Percentiles rank a stretch among this genome's conserved stretches.
Evolutionary conservation across 2,329 filamentous ascomycete species (phyloP).

Genomic region (Chaetothyriales sp.): DNA sequence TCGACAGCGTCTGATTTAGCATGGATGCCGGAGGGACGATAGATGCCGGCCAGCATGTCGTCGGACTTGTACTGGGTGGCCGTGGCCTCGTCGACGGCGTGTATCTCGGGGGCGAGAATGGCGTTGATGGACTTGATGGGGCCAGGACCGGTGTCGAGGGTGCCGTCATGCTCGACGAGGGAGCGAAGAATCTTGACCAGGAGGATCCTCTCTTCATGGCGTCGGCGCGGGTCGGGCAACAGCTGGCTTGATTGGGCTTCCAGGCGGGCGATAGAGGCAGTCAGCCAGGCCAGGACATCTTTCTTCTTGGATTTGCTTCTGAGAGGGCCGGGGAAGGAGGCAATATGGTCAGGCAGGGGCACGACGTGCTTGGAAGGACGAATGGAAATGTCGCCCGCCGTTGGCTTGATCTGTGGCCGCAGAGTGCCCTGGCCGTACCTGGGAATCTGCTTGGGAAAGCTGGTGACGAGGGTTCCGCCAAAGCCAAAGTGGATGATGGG

Average conservation of each 20-base stretch:
- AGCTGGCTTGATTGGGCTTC: constrained; percentile 37
- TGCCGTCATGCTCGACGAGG: constrained; percentile 76
- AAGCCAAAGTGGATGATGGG: constrained; percentile 82
- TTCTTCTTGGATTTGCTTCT: constrained; percentile 92
- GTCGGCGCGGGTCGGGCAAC: constrained; percentile 42
- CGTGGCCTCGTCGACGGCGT: constrained; percentile 14
- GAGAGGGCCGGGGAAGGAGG: constrained; percentile 79
- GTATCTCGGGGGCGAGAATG: constrained; percentile 51
- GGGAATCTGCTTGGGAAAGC: constrained; percentile 78
- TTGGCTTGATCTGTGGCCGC: constrained; percentile 65
- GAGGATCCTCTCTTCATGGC: constrained; percentile 63
- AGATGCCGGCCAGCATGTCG: constrained; percentile 28
- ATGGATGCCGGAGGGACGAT: constrained; percentile 23
- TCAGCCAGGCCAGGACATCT: constrained; percentile 71
- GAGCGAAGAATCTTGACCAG: constrained; percentile 76
- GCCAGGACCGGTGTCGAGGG: constrained; percentile 56
- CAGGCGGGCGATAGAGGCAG: constrained; percentile 57
- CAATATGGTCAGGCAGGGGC: constrained; percentile 56
- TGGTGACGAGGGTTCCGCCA: constrained; percentile 67
- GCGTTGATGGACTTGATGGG: constrained; percentile 63
- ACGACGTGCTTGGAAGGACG: constrained; percentile 60
- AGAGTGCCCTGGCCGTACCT: constrained; percentile 65
- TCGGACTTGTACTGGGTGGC: constrained; percentile 24
- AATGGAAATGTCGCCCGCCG: constrained; percentile 69
- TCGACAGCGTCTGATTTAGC: constrained; percentile 55